Conservation (phyloP, 345 rosid genomes). For the Clausena lansium region DNA sequence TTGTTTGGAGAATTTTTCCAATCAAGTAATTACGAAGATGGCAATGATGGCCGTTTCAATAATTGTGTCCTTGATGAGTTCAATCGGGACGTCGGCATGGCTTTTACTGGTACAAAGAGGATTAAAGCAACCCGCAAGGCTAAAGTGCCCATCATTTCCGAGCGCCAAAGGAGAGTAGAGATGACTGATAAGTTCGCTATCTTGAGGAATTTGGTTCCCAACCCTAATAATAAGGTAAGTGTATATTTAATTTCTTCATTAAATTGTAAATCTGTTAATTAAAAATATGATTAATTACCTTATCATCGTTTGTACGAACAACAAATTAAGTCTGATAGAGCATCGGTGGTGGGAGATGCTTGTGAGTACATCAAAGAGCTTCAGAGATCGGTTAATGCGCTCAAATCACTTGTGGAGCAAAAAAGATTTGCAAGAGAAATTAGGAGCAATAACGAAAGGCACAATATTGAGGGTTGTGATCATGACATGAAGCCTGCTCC, state of each 20-base stretch:
- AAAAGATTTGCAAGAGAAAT: conserved; percentile 51
- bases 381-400: conserved; percentile 58
- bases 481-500: conserved; percentile 25
- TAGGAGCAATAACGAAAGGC: conserved; percentile 36
- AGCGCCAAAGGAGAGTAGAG: conserved; percentile 65
- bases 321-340: conserved; percentile 61
- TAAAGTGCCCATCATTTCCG: conserved; percentile 30
- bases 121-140: conserved; percentile 25
- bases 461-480: conserved; percentile 36
- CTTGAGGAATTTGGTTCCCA: conserved; percentile 65
- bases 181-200: conserved; percentile 55
- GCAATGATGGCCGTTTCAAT: conserved; percentile 32
- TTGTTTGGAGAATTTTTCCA: conserved; percentile 40
- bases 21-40: conserved; percentile 34
- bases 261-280: too few relatives aligned
- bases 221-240: conserved; percentile 55
- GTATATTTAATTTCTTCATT: too few relatives aligned
- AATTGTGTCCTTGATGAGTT: conserved; percentile 45
- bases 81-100: conserved; percentile 33
- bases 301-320: too few relatives aligned
- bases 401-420: conserved; percentile 66
- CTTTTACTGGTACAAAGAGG: conserved; percentile 36
- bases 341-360: conserved; percentile 80
- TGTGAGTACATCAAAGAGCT: conserved; percentile 76
- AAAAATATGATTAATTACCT: too few relatives aligned